Evolutionary conservation across 176 grass and related monocot species (phyloP).

Genomic region (Aegilops speltoides): DNA sequence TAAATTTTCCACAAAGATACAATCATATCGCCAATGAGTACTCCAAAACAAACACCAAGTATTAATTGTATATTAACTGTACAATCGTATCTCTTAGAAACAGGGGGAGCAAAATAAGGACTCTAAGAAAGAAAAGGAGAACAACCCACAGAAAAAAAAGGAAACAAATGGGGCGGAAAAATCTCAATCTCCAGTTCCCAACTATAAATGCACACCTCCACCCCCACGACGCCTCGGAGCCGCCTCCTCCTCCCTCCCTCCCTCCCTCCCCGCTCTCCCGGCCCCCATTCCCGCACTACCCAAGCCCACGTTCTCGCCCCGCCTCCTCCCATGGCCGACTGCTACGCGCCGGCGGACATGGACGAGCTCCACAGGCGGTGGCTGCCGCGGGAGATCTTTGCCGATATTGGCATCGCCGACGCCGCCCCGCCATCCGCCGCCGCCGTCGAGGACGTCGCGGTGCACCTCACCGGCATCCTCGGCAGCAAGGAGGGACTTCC

Average conservation of each 20-base stretch:
- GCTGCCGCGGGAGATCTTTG: slow-evolving; percentile 55
- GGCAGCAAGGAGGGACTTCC: not conserved
- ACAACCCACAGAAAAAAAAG: not conserved
- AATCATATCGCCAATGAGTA: not conserved
- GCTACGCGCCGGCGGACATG: slow-evolving; percentile 30
- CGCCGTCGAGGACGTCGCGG: slow-evolving; percentile 41
- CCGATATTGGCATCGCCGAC: slow-evolving; percentile 52
- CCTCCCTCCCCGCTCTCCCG: not conserved
- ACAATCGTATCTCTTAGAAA: not conserved
- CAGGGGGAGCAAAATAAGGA: not conserved
- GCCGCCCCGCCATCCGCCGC: not conserved
- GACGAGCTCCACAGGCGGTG: slow-evolving; percentile 58
- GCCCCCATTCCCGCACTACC: not conserved
- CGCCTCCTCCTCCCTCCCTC: not conserved
- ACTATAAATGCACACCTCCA: not conserved
- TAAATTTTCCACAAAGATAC: not conserved
- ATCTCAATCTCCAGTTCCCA: not conserved
- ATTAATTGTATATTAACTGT: not conserved
- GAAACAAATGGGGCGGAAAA: not conserved
- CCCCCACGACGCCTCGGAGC: slow-evolving; percentile 1
- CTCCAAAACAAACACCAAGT: not conserved
- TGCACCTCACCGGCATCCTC: slow-evolving; percentile 38
- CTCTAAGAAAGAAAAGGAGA: not conserved
- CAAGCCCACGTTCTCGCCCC: not conserved
- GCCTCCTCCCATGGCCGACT: slow-evolving; percentile 24